Base-by-base conservation (phyloP, 108 stramenopile species). In the Cylindrotheca fusiformis region DNA sequence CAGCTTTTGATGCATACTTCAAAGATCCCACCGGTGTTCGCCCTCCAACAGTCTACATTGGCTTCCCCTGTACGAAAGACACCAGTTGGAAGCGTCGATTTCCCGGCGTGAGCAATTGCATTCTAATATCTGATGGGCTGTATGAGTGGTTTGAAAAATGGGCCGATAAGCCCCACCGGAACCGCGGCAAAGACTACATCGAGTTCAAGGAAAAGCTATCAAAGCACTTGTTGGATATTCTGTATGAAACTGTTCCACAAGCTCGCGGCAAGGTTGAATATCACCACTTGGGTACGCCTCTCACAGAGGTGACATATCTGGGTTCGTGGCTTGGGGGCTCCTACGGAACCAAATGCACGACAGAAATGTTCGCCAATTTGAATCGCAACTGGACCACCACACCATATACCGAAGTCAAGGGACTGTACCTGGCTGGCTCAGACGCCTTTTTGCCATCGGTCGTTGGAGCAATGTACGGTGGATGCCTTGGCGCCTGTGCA, bases 31-130 rank as follows among this genome's bases (percentile, higher is more conserved):
- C 53, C n/a, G 50, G 69, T n/a, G 56, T 65, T 18, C 80, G 84
- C 8, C 84, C 84, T 17, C 84, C 84, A 0, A 85, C 84, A 0
- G 79, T 81, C n/a, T 85, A 84, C 52, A 80, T 85, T 58, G 84
- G 84, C 12, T 85, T 85, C 52, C 84, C 84, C 0, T 80, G 77
- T 28, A 78, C 77, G 1, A 78, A 78, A 51, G 77, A 78, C 54
- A 68, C 76, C 0, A 75, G 63, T 2, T 81, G 80, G 80, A 32
- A 66, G 21, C 55, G 60, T 22, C 68, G 80, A 47, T 74, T 71
- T 32, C 80, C 80, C 2, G 69, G 69, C 2, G 55, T 81, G 12
- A 68, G 67, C 63, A 81, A 81, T 50, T 72, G 67, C 52, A 76
- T 81, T 25, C 48, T 81, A 10, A 81, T 81, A 58, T 71, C 69